These are phyloP conservation scores for Camelina laxa DNA, from an alignment of 345 rosid species.

Conservation along the genomic window DNA sequence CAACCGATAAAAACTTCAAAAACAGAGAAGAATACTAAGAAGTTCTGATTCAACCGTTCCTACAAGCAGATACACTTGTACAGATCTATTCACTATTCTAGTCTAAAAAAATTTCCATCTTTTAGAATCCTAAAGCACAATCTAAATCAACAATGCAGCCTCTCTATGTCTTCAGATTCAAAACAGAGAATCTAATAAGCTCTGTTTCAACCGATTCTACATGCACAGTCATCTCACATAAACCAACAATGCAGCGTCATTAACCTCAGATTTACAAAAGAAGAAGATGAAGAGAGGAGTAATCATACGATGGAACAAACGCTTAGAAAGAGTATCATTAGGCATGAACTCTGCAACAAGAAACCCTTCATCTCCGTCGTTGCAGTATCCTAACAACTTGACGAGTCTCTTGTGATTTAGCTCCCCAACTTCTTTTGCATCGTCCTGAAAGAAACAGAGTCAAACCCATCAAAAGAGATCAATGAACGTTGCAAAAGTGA, in stretches of 20 bases:
- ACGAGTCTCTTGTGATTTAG: slow-evolving; percentile 72
- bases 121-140: no score
- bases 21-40: not conserved
- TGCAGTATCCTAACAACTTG: slow-evolving; percentile 86
- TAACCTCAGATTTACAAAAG: not conserved
- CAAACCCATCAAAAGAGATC: not conserved
- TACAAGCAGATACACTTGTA: not conserved
- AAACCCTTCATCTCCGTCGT: slow-evolving; percentile 82
- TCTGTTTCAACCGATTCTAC: no score
- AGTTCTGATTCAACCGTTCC: not conserved
- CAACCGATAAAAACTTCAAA: not conserved
- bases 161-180: no score
- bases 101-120: no score
- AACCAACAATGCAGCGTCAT: not conserved
- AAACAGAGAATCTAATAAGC: no score
- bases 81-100: no score
- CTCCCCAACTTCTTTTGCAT: slow-evolving; percentile 74
- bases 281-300: not conserved
- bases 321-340: slow-evolving; percentile 78
- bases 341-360: slow-evolving; percentile 85
- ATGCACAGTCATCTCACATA: not conserved
- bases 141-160: no score
- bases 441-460: slow-evolving; percentile 51
- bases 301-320: slow-evolving; percentile 77
- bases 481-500: not conserved